Evolutionary conservation across 2,329 filamentous ascomycete species (phyloP), one percentile per base, ranked within the genome.

Genomic region (Arthrobotrys musiformis): DNA sequence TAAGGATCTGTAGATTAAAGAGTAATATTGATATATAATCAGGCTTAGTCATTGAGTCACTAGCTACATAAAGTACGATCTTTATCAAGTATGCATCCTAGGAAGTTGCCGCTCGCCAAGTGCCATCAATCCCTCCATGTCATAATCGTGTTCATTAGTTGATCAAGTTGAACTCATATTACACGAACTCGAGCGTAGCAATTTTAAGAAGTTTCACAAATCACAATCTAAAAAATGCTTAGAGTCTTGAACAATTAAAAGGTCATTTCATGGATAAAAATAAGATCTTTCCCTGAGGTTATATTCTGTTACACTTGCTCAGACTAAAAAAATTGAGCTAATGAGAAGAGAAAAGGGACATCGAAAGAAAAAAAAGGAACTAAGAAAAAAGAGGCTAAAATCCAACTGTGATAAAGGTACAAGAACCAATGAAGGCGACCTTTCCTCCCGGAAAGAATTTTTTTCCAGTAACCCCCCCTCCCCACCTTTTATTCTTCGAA

Each of bases 391-490:
- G 64, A 69, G 72, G 56, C 46, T 69, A 76, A 44, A n/a, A n/a
- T n/a, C 64, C 56, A 54, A 69, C 48, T 60, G 40, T 44, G n/a
- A n/a, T n/a, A n/a, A 60, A 60, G 61, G 70, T 74, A 62, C 70
- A 74, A 50, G 64, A 70, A 69, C 64, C 72, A 69, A 28, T 50
- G 30, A 69, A 76, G 64, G 56, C 58, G 68, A 73, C 58, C 73
- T 44, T 33, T n/a, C n/a, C n/a, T n/a, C 52, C 30, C 54, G 4
- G 26, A 58, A 44, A 63, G 19, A 50, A n/a, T n/a, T n/a, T 63
- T 75, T 26, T 52, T 24, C 48, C 58, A 44, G 28, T 76, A 58
- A 66, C 44, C 30, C n/a, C n/a, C n/a, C n/a, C n/a, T n/a, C n/a
- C n/a, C n/a, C n/a, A n/a, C n/a, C n/a, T n/a, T n/a, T n/a, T n/a